Percentiles rank a stretch among this genome's conserved stretches.
phyloP scores from a whole-genome alignment of 306 rosid genomes.

The Malus orientalis region DNA sequence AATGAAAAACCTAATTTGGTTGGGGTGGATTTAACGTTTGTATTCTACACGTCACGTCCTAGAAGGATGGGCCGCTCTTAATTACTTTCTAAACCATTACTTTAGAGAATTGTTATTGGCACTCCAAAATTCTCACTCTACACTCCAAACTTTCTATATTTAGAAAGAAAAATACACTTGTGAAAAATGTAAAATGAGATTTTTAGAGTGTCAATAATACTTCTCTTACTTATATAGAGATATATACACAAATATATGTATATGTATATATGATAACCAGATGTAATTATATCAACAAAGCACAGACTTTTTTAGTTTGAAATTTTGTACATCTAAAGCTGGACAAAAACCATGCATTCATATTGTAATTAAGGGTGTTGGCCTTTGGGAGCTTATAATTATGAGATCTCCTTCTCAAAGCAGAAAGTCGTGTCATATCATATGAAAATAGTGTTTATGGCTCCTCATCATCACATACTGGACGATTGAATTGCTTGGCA shows the following conservation, averaged over 20 bases:
- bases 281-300: not conserved
- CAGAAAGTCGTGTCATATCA: not conserved
- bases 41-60: too few species aligned
- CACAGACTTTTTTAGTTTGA: not conserved
- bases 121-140: too few species aligned
- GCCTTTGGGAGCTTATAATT: not conserved
- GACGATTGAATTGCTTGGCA: not conserved
- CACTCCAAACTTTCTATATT: too few species aligned
- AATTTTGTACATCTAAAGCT: not conserved
- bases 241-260: not conserved
- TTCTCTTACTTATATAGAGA: not conserved
- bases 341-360: not conserved
- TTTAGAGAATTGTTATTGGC: too few species aligned
- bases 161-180: too few species aligned
- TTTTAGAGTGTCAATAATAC: too few species aligned
- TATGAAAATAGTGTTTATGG: not conserved
- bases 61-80: rapidly evolving
- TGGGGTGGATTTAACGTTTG: rapidly evolving
- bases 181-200: too few species aligned
- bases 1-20: too few species aligned
- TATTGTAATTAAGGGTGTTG: not conserved
- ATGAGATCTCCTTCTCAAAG: not conserved
- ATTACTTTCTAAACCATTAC: not conserved
- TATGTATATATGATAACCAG: not conserved
- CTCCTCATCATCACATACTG: not conserved